Evolutionary conservation across 805 yeast genomes (phyloP), one percentile per base, ranked within the genome.

Genomic region (Candida dendrica): DNA sequence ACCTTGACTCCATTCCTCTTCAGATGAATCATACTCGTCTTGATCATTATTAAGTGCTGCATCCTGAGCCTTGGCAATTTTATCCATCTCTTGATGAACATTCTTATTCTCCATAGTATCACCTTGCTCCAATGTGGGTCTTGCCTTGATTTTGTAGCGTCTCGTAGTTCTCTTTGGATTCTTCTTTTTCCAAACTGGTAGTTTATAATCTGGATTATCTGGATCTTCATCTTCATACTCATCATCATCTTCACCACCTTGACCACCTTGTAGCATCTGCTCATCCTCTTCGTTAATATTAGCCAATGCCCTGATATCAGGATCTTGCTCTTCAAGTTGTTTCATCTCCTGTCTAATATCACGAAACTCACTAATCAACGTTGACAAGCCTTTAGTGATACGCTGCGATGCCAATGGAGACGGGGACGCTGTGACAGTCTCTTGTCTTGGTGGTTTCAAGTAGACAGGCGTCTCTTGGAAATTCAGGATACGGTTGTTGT

Each of bases 331-430:
- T 6, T 17, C 31, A 3, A 15, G 7, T 10, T 14, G n/a, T 20
- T 39, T 16, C 38, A 39, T 33, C 6, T 48, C 63, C 27, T 55
- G 53, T 36, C 58, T 49, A 13, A 76, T 56, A 37, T 60, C 65
- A 31, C 62, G 56, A 14, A 69, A 63, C 42, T 75, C 84, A 35
- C 68, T 63, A 47, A 69, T 71, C 33, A 79, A 59, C 30, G 71
- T 72, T 3, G 73, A 65, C 9, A 79, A 45, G 3, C 69, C 57
- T 37, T 67, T 60, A 3, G 54, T 52, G 6, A 51, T 50, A 46
- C 50, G 46, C 35, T 49, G 55, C 2, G 55, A 47, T 3, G 56
- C 56, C 17, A 58, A 40, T 13, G 65, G 65, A 3, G 65, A 61
- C 4, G 59, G 58, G 1, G 58, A 53, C 11, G 50, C 40, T 3